Conservation (phyloP, 2,329 filamentous ascomycete species). For the Fusarium nelsonii region DNA sequence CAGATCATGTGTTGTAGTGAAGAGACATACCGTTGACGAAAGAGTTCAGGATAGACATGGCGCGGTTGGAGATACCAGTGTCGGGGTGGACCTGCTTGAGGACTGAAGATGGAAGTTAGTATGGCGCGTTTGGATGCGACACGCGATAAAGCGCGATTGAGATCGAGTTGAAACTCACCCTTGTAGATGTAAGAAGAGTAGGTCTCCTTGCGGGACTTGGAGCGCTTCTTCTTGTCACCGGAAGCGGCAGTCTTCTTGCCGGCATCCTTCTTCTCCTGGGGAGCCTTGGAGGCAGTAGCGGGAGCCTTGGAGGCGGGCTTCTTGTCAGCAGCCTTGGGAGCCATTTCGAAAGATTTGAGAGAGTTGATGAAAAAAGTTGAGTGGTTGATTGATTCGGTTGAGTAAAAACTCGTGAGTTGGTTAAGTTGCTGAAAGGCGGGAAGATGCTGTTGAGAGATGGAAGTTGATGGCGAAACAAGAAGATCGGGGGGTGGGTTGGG, state of each 20-base stretch:
- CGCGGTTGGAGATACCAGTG: conserved; percentile 99
- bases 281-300: conserved; percentile 74
- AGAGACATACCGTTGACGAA: conserved; percentile 90
- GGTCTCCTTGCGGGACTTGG: conserved; percentile 99
- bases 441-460: conserved; percentile 53
- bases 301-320: conserved; percentile 99
- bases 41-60: conserved; percentile 99
- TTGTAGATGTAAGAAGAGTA: conserved; percentile 99
- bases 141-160: conserved; percentile 23
- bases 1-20: background rate
- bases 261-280: conserved; percentile 95
- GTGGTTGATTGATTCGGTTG: conserved; percentile 18
- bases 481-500: conserved; percentile 65
- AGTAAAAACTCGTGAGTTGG: conserved; percentile 35
- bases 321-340: conserved; percentile 98
- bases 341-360: conserved; percentile 70
- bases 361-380: conserved; percentile 20
- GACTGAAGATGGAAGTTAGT: conserved; percentile 67
- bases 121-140: conserved; percentile 24
- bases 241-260: conserved; percentile 99
- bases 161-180: conserved; percentile 70
- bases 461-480: conserved; percentile 62
- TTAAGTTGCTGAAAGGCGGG: conserved; percentile 47
- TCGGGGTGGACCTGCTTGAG: conserved; percentile 99
- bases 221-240: conserved; percentile 99